Percentiles rank a stretch among this genome's conserved stretches.
Evolutionary conservation across 345 rosid genomes (phyloP).

Genomic region (Murraya paniculata): DNA sequence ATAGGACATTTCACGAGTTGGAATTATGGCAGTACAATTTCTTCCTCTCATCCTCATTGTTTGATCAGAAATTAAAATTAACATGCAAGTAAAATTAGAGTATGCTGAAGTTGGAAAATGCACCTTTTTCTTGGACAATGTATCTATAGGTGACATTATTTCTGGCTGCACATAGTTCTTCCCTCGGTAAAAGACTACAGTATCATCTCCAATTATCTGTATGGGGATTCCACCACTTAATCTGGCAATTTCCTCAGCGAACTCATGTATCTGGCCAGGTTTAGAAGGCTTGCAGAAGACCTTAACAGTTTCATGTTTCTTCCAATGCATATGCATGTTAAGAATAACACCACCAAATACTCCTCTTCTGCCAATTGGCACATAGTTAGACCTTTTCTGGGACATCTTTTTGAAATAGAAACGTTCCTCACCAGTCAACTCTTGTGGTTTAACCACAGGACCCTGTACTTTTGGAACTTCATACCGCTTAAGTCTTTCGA

Average conservation of each 20-base stretch:
- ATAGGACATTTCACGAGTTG: neutral
- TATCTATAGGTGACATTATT: constrained; percentile 87
- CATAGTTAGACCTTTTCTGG: constrained; percentile 86
- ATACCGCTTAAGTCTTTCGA: constrained; percentile 80
- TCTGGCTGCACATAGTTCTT: constrained; percentile 44
- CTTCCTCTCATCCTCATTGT: neutral
- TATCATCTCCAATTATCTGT: constrained; percentile 72
- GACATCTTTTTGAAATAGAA: constrained; percentile 60
- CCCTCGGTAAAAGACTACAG: constrained; percentile 23
- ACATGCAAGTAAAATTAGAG: neutral
- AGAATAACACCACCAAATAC: constrained; percentile 87
- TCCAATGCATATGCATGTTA: constrained; percentile 81
- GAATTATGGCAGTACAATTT: neutral
- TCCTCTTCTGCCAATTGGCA: constrained; percentile 77
- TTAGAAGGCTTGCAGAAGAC: constrained; percentile 68
- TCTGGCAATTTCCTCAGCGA: constrained; percentile 10
- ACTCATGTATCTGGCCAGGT: constrained; percentile 43
- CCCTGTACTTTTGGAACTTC: constrained; percentile 83
- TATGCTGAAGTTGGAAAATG: neutral
- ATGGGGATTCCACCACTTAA: constrained; percentile 42
- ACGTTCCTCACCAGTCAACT: constrained; percentile 80
- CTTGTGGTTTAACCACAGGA: constrained; percentile 70
- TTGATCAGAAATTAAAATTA: neutral
- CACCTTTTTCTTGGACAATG: constrained; percentile 82
- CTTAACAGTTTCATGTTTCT: constrained; percentile 73